A percentile compares a stretch with the other conserved stretches of the same genome.
These are phyloP conservation scores for Phialophora tarda DNA, from an alignment of 2,329 filamentous ascomycete genomes.

Conservation along the genomic window DNA sequence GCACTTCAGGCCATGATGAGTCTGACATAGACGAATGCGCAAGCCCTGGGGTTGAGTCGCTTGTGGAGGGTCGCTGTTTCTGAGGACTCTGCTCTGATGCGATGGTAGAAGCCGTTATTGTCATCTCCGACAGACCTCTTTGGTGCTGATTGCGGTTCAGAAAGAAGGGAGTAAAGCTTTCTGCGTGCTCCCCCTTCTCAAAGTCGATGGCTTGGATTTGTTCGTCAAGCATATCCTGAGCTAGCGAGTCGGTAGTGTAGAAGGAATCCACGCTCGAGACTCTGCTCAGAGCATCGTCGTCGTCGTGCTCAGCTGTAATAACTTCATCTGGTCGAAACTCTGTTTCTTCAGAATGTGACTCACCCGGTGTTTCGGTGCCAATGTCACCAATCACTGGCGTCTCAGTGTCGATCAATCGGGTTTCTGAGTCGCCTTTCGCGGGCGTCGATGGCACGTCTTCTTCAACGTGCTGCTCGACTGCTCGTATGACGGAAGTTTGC, in stretches of 20 bases:
- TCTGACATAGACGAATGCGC: conserved; percentile 50
- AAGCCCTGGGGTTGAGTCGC: conserved; percentile 51
- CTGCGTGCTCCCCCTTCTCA: conserved; percentile 21
- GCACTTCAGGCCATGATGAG: conserved; percentile 48
- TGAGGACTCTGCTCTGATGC: conserved; percentile 22
- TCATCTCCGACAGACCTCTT: conserved; percentile 43
- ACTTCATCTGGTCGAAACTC: background rate
- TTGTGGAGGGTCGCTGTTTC: conserved; percentile 21
- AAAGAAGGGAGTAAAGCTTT: conserved; percentile 28
- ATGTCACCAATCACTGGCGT: background rate
- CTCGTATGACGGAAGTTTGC: background rate
- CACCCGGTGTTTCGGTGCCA: background rate
- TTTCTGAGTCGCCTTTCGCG: background rate
- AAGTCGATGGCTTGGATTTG: conserved; percentile 21
- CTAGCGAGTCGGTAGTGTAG: conserved; percentile 44
- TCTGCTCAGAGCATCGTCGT: conserved; percentile 36
- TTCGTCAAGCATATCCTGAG: conserved; percentile 15
- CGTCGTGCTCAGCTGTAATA: background rate
- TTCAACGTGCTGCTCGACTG: background rate
- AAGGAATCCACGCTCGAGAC: conserved; percentile 52
- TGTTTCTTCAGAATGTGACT: background rate
- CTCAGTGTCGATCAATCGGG: background rate
- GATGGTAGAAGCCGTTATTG: conserved; percentile 40
- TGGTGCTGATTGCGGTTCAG: conserved; percentile 35
- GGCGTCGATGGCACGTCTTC: background rate